Conservation (phyloP, 2,329 filamentous ascomycete genomes). For the Monosporascus sp. region DNA sequence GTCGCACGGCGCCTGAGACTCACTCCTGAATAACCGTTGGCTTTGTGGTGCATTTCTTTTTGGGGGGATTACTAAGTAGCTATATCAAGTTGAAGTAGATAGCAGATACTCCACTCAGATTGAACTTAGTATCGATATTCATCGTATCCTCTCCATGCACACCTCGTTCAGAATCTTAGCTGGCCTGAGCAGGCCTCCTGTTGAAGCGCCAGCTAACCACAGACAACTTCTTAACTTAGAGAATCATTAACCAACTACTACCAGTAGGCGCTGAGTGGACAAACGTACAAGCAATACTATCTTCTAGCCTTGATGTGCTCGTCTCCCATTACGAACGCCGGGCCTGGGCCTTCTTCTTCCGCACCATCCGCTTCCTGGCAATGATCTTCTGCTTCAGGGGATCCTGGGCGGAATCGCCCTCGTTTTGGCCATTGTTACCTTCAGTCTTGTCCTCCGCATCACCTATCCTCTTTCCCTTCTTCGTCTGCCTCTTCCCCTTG, state of each 20-base stretch:
- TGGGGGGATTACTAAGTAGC: constrained; percentile 1
- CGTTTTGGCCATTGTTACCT: constrained; percentile 19
- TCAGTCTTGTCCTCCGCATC: constrained; percentile 7
- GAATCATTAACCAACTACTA: too few species aligned
- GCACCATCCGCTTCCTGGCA: constrained; percentile 74
- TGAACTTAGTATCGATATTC: not conserved
- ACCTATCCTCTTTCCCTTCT: constrained; percentile 4
- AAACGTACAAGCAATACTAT: too few species aligned
- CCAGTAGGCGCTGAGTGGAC: too few species aligned
- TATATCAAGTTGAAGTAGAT: not conserved
- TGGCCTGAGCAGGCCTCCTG: too few species aligned
- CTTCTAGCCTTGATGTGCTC: too few species aligned
- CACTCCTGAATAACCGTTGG: too few species aligned
- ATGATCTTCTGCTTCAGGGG: constrained; percentile 69
- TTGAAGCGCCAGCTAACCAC: too few species aligned
- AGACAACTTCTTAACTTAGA: too few species aligned
- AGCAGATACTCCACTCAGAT: not conserved
- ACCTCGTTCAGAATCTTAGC: too few species aligned
- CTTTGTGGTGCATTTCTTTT: not conserved
- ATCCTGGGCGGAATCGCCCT: constrained; percentile 25
- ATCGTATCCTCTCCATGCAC: too few species aligned
- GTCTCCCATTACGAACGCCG: constrained; percentile 22
- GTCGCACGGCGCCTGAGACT: too few species aligned
- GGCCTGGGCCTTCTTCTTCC: constrained; percentile 57
- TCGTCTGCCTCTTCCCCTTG: constrained; percentile 21